phyloP scores from a whole-genome alignment of 306 rosid species.

The Dalbergia cultrata region DNA sequence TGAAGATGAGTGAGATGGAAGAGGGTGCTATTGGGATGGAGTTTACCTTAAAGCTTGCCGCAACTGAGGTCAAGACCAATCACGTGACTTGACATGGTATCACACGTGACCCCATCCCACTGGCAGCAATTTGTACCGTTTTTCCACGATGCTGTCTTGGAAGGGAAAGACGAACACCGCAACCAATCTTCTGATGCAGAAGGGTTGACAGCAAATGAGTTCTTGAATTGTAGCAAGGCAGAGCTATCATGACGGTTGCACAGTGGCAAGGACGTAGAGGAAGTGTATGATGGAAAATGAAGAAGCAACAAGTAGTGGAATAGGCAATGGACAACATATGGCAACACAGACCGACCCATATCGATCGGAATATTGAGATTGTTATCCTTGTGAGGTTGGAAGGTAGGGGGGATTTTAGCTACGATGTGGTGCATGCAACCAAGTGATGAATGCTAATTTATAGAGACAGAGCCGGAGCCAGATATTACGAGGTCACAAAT shows the following conservation, averaged over 20 bases:
- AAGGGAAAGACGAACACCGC: too few species aligned
- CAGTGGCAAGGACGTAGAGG: background rate
- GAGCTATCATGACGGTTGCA: background rate
- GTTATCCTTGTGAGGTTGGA: too few species aligned
- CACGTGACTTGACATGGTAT: slow-evolving; percentile 12
- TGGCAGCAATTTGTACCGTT: slow-evolving; percentile 21
- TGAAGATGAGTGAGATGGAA: slow-evolving; percentile 28
- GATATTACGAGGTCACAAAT: too few species aligned
- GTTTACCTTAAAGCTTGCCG: background rate
- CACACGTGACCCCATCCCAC: slow-evolving; percentile 38
- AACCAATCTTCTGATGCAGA: background rate
- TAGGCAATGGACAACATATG: background rate
- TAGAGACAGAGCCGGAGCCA: too few species aligned
- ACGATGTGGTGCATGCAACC: too few species aligned
- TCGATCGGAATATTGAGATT: too few species aligned
- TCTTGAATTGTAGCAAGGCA: background rate
- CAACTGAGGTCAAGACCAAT: slow-evolving; percentile 38
- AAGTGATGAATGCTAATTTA: too few species aligned
- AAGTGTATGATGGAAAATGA: background rate
- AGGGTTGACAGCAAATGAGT: background rate
- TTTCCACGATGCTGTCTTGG: slow-evolving; percentile 19
- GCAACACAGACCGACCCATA: too few species aligned
- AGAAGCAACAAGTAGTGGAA: background rate
- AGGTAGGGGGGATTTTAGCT: too few species aligned
- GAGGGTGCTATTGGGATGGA: slow-evolving; percentile 26